Conservation (phyloP, 164 flowering plant species). For the Warburgia ugandensis region DNA sequence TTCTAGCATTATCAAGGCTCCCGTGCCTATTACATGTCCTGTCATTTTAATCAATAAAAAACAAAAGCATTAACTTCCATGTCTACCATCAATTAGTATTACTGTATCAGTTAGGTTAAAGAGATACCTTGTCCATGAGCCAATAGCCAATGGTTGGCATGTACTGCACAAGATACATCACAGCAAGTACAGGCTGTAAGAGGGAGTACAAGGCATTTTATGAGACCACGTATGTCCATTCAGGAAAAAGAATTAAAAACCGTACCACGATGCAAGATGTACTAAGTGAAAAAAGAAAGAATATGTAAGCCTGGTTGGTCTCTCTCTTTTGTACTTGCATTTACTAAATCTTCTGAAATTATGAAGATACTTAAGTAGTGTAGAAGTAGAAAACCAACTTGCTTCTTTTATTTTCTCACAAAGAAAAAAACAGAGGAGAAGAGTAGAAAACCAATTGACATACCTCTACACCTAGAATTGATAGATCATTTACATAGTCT, state of each 20-base stretch:
- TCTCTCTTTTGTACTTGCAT: no score
- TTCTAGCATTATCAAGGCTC: no score
- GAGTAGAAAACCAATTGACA: neutral
- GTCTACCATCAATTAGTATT: neutral
- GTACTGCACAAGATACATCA: slow-evolving; percentile 95
- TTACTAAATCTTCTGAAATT: neutral
- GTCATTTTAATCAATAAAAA: neutral
- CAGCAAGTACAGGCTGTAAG: slow-evolving; percentile 88
- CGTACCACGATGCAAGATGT: no score
- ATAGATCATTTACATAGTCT: no score
- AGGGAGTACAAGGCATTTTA: neutral
- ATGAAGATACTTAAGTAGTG: no score
- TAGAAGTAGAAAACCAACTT: no score
- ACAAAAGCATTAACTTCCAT: neutral
- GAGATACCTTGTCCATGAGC: slow-evolving; percentile 93
- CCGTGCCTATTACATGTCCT: no score
- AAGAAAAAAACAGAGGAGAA: neutral
- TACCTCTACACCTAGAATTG: no score
- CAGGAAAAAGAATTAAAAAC: no score
- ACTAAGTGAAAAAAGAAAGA: neutral
- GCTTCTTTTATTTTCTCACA: neutral
- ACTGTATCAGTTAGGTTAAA: neutral
- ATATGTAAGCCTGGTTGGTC: no score
- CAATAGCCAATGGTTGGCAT: slow-evolving; percentile 83
- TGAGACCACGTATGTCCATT: no score